Percentiles rank a stretch among this genome's conserved stretches.
Conservation (phyloP, 225 moss, liverwort and hornwort genomes). For the Antitrichia curtipendula region DNA sequence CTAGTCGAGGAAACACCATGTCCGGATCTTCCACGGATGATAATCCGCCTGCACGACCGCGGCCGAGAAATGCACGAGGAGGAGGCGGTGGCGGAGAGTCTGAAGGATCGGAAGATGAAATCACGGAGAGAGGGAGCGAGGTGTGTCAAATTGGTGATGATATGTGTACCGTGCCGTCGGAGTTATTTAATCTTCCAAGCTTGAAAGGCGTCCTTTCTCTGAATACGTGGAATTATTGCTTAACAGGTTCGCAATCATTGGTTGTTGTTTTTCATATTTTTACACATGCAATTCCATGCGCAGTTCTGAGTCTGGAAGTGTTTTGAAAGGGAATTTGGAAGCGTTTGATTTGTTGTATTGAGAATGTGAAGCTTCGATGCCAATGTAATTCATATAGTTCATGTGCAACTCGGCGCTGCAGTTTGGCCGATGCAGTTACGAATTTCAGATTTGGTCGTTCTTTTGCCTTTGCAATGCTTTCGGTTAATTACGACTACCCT, state of each 20-base stretch:
- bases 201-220: slow-evolving; percentile 57
- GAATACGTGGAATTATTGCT: slow-evolving; percentile 74
- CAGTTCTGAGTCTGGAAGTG: neutral
- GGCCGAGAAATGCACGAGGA: slow-evolving; percentile 5
- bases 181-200: slow-evolving; percentile 66
- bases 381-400: slow-evolving; percentile 11
- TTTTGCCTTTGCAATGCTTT: neutral
- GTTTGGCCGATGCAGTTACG: slow-evolving; percentile 15
- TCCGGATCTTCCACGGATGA: slow-evolving; percentile 63
- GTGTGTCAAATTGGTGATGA: slow-evolving; percentile 71
- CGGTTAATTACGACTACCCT: neutral
- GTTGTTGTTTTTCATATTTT: neutral
- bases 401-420: neutral
- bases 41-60: slow-evolving; percentile 37
- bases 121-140: slow-evolving; percentile 51
- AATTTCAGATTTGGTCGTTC: neutral
- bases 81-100: slow-evolving; percentile 42
- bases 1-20: slow-evolving; percentile 41
- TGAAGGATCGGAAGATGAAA: slow-evolving; percentile 55
- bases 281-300: neutral
- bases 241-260: slow-evolving; percentile 33
- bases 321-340: neutral
- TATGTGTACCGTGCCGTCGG: slow-evolving; percentile 57
- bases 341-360: neutral
- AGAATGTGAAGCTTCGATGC: neutral